Evolutionary conservation across 2,329 filamentous ascomycete genomes (phyloP).

Genomic region (Chrysoporthe cubensis): DNA sequence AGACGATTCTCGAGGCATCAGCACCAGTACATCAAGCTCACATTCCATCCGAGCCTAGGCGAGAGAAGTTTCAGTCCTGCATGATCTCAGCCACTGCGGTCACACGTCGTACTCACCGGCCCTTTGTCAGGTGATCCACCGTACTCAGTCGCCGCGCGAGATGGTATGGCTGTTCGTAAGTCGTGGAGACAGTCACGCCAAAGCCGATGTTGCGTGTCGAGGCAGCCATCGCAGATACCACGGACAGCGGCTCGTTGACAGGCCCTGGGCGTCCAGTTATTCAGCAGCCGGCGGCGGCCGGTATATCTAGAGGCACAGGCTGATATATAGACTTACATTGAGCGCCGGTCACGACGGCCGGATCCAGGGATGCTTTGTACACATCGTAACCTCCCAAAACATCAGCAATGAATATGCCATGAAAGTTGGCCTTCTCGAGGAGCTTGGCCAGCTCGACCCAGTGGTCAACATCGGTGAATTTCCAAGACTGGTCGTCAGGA

Average conservation of each 20-base stretch:
- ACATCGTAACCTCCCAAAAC: slow-evolving; percentile 70
- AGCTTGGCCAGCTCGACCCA: slow-evolving; percentile 65
- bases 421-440: slow-evolving; percentile 65
- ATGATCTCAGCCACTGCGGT: not conserved
- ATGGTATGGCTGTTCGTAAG: slow-evolving; percentile 71
- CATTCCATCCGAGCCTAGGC: slow-evolving; percentile 51
- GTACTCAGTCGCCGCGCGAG: slow-evolving; percentile 68
- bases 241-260: slow-evolving; percentile 68
- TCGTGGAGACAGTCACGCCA: slow-evolving; percentile 69
- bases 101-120: slow-evolving; percentile 43
- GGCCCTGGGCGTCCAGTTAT: slow-evolving; percentile 44
- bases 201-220: slow-evolving; percentile 70
- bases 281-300: not conserved
- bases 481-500: slow-evolving; percentile 63
- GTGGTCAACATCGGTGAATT: slow-evolving; percentile 63
- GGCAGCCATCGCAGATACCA: slow-evolving; percentile 69
- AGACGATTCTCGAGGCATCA: not conserved
- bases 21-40: slow-evolving; percentile 31
- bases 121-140: slow-evolving; percentile 67
- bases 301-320: not conserved
- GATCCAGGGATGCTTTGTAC: slow-evolving; percentile 62
- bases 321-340: slow-evolving; percentile 50
- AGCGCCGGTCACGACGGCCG: slow-evolving; percentile 64
- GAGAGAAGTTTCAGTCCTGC: not conserved
- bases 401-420: slow-evolving; percentile 70